Base-by-base conservation (phyloP, 116 monocot genomes). In the Dioscorea cayenensis region DNA sequence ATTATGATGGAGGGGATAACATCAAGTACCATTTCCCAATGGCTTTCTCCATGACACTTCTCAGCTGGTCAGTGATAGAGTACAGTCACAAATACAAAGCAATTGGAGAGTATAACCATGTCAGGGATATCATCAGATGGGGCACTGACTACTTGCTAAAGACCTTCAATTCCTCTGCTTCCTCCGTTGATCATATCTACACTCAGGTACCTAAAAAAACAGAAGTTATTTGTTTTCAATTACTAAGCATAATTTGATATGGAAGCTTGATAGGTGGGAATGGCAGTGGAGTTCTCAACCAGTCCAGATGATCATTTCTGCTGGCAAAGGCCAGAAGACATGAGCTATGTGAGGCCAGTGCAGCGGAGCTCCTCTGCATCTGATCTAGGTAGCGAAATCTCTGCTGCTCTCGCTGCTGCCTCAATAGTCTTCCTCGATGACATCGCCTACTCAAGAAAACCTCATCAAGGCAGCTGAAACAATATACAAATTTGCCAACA, bases 81-180 rank as follows among this genome's bases (percentile, higher is more conserved):
- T 82, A 82, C 51, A 19, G 64, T 27, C 49, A 77, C 36, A 82
- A 82, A 51, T 82, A 74, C 63, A 71, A 78, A 67, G 78, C 77
- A 2, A 71, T 82, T 51, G 82, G 78, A 28, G 82, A 82, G 36
- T 74, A 82, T 64, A 35, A 82, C 36, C 77, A 82, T 32, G 50
- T 82, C 19, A 29, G 58, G 66, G 78, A 71, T 51, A 66, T 88
- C 20, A 88, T 88, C 64, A 88, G 79, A 66, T 84, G 84, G 88
- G 88, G 88, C 9, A 84, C 84, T 2, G 84, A 88, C 51, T 88
- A 88, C 74, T 60, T 88, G 72, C 81, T 88, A 38, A 50, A 48
- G 51, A 88, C 87, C 63, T 88, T 88, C 76, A 88, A 88, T 71
- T 81, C 81, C 67, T 88, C 87, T 4, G 87, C 87, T 8, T 73